Base-by-base conservation (phyloP, 768 basidiomycete genomes). In the Leccinum longicurvipes region DNA sequence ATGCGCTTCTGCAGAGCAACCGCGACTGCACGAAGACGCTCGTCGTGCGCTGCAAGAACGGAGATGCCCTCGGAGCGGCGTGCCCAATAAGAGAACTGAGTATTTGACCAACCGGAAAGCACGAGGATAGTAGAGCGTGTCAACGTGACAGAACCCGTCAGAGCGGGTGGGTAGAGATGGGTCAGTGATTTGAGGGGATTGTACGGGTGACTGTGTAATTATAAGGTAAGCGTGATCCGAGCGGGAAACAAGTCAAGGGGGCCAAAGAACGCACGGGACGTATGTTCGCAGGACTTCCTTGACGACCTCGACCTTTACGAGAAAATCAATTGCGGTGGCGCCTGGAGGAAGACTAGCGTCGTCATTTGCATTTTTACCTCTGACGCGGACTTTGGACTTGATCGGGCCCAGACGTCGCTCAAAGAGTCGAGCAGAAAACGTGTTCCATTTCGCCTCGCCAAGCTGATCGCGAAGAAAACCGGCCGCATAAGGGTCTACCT, bases 51-150 rank as follows among this genome's bases (percentile, higher is more conserved):
- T 15, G 73, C 70, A 28, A 79, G 72, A 36, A 81, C 79, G 48
- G 78, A 79, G 45, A 79, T 74, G 27, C 77, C 79, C 63, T 81
- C 79, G 6, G 74, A 67, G 28, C 78, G 77, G 50, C 78, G 77
- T n/a, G 78, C 77, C 79, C 78, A 79, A 56, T 81, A 81, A 46
- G 78, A 80, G 49, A 79, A 79, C 54, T 81, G 79, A 9, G 78
- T 80, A 49, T 81, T 79, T 19, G 79, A 81, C 78, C 78, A 81
- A 55, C 78, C 78, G 6, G 78, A 79, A 49, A 79, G 72, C 45
- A 74, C 66, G 49, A 79, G 75, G 50, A 79, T 75, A 44, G 77
- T 76, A 36, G 77, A 74, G 42, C 79, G 76, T 23, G 77, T 81
- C 50, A 79, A 72, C 25, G 72, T 75, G 50, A 79, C 79, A 54